Evolutionary conservation across 2,329 filamentous ascomycete species (phyloP).

Genomic region (Emergomyces pasteurianus): DNA sequence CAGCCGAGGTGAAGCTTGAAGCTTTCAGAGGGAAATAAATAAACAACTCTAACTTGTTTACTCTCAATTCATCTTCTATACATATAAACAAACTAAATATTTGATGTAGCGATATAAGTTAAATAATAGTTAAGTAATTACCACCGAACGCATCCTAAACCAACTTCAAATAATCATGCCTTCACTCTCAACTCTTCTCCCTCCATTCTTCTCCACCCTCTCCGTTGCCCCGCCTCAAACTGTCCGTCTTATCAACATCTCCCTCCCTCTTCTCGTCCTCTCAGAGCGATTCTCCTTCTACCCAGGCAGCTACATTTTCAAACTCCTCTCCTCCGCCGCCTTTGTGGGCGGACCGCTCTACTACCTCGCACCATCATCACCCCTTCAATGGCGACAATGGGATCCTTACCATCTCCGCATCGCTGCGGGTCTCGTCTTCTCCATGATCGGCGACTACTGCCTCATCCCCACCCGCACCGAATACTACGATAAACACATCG

Average conservation of each 20-base stretch:
- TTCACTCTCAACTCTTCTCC: background rate
- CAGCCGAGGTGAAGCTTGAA: background rate
- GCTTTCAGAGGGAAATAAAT: too few species aligned
- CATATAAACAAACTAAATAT: too few species aligned
- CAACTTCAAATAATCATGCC: background rate
- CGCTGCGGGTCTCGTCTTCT: conserved; percentile 16
- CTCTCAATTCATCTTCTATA: too few species aligned
- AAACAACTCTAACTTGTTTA: too few species aligned
- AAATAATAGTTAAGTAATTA: too few species aligned
- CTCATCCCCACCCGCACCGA: conserved; percentile 17
- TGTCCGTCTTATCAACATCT: conserved; percentile 14
- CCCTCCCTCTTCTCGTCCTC: conserved; percentile 17
- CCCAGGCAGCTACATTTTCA: conserved; percentile 17
- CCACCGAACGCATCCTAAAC: background rate
- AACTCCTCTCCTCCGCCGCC: conserved; percentile 19
- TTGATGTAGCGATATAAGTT: too few species aligned
- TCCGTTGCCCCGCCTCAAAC: conserved; percentile 13
- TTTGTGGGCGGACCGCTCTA: conserved; percentile 17
- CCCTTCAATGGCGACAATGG: conserved; percentile 7
- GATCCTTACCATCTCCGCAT: conserved; percentile 13
- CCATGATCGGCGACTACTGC: conserved; percentile 17
- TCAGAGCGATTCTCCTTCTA: conserved; percentile 17
- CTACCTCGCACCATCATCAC: conserved; percentile 6
- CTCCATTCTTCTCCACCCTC: conserved; percentile 1
- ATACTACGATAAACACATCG: conserved; percentile 9